Evolutionary conservation across 148 eudicot species (phyloP).

Genomic region (Persicaria maculosa): DNA sequence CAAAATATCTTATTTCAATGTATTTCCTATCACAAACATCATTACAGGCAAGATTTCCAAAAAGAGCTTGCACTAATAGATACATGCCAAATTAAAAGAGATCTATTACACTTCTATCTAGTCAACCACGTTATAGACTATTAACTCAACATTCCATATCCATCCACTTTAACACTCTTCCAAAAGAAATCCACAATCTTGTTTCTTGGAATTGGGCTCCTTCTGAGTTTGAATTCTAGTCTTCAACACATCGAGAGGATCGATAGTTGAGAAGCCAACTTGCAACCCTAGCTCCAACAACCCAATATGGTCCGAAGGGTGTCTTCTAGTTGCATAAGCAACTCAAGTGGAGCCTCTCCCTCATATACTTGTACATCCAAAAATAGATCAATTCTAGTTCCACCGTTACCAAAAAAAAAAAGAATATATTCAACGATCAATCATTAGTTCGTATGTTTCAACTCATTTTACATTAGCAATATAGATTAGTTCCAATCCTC

Average conservation of each 20-base stretch:
- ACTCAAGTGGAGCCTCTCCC: conserved; percentile 78
- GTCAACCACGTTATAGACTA: too few relatives aligned
- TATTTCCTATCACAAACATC: too few relatives aligned
- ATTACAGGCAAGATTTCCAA: too few relatives aligned
- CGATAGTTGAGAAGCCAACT: conserved; percentile 80
- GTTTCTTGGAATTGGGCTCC: conserved; percentile 22
- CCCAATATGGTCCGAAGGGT: conserved; percentile 58
- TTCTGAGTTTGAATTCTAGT: conserved; percentile 71
- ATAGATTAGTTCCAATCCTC: too few relatives aligned
- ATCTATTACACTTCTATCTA: too few relatives aligned
- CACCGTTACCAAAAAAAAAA: conserved; percentile 16
- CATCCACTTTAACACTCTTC: conserved; percentile 58
- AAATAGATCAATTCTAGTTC: conserved; percentile 34
- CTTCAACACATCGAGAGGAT: conserved; percentile 77
- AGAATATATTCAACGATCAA: not conserved
- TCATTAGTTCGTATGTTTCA: not conserved
- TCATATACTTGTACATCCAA: conserved; percentile 60
- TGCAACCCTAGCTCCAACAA: conserved; percentile 82
- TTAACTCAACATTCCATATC: conserved; percentile 34
- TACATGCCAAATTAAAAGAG: too few relatives aligned
- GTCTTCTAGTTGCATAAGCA: conserved; percentile 71
- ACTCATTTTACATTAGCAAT: too few relatives aligned
- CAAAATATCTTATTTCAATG: too few relatives aligned
- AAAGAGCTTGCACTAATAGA: too few relatives aligned
- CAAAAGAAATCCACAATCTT: conserved; percentile 65